Evolutionary conservation across 495 filamentous ascomycete genomes (phyloP).

Genomic region (Cairneyella variabilis): DNA sequence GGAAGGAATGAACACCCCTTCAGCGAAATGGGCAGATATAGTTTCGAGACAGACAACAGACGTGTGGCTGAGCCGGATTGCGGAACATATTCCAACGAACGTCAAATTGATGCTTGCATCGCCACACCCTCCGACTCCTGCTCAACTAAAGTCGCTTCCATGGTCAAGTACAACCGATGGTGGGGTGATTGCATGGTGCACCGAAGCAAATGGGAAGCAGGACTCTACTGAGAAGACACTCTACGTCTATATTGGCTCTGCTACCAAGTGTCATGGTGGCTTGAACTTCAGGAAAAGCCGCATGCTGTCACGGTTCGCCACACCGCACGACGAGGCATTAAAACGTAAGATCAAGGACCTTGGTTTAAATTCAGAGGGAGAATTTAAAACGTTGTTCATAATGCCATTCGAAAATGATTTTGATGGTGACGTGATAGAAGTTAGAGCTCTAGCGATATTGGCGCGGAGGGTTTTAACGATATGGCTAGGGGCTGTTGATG

Average conservation of each 20-base stretch:
- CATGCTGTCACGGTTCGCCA: background rate
- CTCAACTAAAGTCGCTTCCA: constrained; percentile 11
- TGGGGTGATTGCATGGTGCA: constrained; percentile 9
- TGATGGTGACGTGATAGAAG: constrained; percentile 6
- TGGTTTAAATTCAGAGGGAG: constrained; percentile 8
- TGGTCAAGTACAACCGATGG: constrained; percentile 13
- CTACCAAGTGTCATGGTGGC: constrained; percentile 4
- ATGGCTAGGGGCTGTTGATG: constrained; percentile 13
- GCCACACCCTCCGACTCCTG: constrained; percentile 7
- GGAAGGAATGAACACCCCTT: constrained; percentile 12
- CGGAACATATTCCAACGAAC: constrained; percentile 7
- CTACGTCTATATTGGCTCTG: constrained; percentile 13
- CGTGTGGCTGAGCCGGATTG: constrained; percentile 7
- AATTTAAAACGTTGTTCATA: constrained; percentile 7
- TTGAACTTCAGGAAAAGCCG: constrained; percentile 3
- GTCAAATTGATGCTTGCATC: constrained; percentile 17
- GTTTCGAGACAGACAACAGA: constrained; percentile 1
- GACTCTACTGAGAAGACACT: constrained; percentile 2
- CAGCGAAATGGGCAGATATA: constrained; percentile 14
- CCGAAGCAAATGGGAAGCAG: constrained; percentile 2
- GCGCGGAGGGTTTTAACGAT: constrained; percentile 6
- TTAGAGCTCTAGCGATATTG: constrained; percentile 13
- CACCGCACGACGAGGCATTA: constrained; percentile 5
- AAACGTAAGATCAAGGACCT: constrained; percentile 10
- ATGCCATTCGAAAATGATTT: constrained; percentile 7